Evolutionary conservation across 2,329 filamentous ascomycete species (phyloP).

Genomic region (Akanthomyces uredinophilus): DNA sequence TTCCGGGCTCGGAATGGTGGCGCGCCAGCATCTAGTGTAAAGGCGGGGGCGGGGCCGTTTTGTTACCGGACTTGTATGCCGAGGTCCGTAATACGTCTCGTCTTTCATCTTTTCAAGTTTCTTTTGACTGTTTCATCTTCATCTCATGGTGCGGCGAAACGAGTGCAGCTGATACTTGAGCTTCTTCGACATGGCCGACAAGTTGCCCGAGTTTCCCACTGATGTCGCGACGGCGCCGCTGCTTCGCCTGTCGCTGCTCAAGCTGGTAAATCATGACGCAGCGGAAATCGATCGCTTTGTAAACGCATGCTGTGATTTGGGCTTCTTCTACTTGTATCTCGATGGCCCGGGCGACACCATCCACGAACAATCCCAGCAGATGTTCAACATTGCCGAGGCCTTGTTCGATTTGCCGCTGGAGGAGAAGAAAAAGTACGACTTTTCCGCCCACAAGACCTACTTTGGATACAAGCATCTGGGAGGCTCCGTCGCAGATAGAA

Average conservation of each 20-base stretch:
- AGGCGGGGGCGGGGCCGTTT: not conserved
- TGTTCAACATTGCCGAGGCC: slow-evolving; percentile 1
- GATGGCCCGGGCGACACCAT: not conserved
- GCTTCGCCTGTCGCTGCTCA: slow-evolving; percentile 6
- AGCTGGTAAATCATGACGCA: not conserved
- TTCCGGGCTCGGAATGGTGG: too few species aligned
- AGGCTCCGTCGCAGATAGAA: not conserved
- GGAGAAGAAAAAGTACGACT: slow-evolving; percentile 12
- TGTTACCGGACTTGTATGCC: not conserved
- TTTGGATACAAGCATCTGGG: slow-evolving; percentile 12
- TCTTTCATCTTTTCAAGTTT: too few species aligned
- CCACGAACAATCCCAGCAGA: not conserved
- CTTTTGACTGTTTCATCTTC: too few species aligned
- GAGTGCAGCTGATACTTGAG: too few species aligned
- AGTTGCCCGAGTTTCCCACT: not conserved
- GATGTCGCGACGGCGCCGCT: slow-evolving; percentile 9
- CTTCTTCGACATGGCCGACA: not conserved
- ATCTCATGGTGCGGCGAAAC: too few species aligned
- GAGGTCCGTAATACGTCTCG: not conserved
- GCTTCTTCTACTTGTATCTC: slow-evolving; percentile 13
- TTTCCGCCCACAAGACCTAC: slow-evolving; percentile 1
- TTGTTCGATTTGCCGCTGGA: slow-evolving; percentile 5
- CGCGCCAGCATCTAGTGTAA: not conserved
- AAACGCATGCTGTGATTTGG: slow-evolving; percentile 3
- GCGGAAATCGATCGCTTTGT: not conserved